Conservation (phyloP, 768 basidiomycete genomes). For the Omphalotus guepiniiformis region DNA sequence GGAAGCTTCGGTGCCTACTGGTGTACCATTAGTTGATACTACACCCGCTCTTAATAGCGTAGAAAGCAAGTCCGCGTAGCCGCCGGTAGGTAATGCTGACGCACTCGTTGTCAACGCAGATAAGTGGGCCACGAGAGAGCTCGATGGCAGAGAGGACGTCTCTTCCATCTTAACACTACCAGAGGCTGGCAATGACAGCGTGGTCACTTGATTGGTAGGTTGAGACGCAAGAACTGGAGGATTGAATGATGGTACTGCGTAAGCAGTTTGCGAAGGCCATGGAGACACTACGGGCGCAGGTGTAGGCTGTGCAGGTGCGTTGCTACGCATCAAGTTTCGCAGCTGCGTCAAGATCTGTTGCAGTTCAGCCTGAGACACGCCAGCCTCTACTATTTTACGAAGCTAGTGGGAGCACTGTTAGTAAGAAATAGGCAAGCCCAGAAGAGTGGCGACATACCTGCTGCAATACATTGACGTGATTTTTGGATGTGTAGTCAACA, state of each 20-base stretch:
- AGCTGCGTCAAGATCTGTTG: slow-evolving; percentile 71
- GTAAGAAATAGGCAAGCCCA: slow-evolving; percentile 6
- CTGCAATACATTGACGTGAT: slow-evolving; percentile 73
- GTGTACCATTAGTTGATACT: slow-evolving; percentile 51
- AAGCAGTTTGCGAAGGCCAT: slow-evolving; percentile 13
- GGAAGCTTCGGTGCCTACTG: slow-evolving; percentile 43
- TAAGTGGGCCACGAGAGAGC: slow-evolving; percentile 18
- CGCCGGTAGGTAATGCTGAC: slow-evolving; percentile 29
- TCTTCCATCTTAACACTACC: slow-evolving; percentile 20
- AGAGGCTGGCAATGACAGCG: slow-evolving; percentile 14
- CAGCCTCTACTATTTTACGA: slow-evolving; percentile 69
- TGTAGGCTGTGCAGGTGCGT: slow-evolving; percentile 34
- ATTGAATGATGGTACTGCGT: slow-evolving; percentile 15
- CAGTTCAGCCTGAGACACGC: slow-evolving; percentile 77
- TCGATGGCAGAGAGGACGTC: slow-evolving; percentile 10
- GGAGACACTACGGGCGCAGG: slow-evolving; percentile 20
- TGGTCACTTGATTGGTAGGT: slow-evolving; percentile 14
- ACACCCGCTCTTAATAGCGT: slow-evolving; percentile 79
- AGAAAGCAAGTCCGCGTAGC: slow-evolving; percentile 57
- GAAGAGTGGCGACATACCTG: slow-evolving; percentile 51
- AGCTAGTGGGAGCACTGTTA: slow-evolving; percentile 37
- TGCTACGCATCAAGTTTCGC: slow-evolving; percentile 52
- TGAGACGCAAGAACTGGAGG: slow-evolving; percentile 15
- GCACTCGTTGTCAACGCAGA: slow-evolving; percentile 26
- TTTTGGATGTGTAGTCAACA: slow-evolving; percentile 62